phyloP scores from a whole-genome alignment of 78 protist species.

The Polysphondylium violaceum region DNA sequence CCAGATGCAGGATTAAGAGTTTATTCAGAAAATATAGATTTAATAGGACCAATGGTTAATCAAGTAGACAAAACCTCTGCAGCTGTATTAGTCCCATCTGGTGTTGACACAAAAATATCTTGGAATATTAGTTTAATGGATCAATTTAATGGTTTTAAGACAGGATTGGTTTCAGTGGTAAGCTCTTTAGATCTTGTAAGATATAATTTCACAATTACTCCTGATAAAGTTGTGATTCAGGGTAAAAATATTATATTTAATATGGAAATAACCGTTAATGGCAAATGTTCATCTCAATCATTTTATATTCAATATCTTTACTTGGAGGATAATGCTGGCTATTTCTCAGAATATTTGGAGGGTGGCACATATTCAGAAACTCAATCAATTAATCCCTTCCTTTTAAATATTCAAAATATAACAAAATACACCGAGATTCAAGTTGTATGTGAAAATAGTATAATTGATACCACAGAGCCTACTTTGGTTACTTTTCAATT shows the following conservation, averaged over 20 bases:
- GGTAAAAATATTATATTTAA: neutral
- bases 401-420: too few relatives aligned
- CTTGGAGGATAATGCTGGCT: neutral
- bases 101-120: neutral
- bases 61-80: neutral
- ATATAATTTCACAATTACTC: neutral
- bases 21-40: neutral
- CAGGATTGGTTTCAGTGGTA: neutral
- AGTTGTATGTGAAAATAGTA: neutral
- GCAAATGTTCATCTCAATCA: neutral
- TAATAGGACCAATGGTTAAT: neutral
- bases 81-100: neutral
- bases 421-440: neutral
- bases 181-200: neutral
- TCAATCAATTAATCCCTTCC: neutral
- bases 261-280: too few relatives aligned
- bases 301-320: too few relatives aligned
- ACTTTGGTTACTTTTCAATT: neutral
- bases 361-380: neutral
- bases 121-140: neutral
- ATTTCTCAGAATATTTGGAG: neutral
- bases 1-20: neutral
- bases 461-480: neutral
- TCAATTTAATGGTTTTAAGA: neutral
- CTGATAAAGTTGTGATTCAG: neutral